Base-by-base conservation (phyloP, 768 basidiomycete species). In the Termitomyces sp. region DNA sequence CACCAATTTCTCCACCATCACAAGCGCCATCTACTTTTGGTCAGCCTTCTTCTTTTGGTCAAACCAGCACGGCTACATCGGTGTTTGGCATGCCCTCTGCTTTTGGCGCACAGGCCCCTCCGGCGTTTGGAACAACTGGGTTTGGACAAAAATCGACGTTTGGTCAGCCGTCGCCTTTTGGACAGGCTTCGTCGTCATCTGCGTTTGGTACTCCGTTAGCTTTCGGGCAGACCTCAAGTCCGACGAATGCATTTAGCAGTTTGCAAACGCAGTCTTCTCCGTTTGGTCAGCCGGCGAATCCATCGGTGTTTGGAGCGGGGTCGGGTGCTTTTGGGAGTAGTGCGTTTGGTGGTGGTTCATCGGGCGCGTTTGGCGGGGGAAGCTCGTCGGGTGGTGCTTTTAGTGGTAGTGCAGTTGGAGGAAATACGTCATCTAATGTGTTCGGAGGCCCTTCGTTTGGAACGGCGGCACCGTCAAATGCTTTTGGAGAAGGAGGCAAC, bases 51-150 rank as follows among this genome's bases (percentile, higher is more conserved):
- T 39, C 63, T 4, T 65, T 66, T 53, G 61, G 55, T 12, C 61
- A 60, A 50, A 49, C 61, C n/a, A 48, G 47, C 8, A 22, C 58
- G 7, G 27, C 41, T 8, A 41, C 68, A 16, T 66, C 74, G 41
- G 61, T 69, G 24, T 75, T 75, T 59, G 76, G 74, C 7, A 69
- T 70, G 57, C 51, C 71, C 12, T 61, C 66, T 20, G 22, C 57
- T 16, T 63, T 64, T 34, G 54, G 53, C 41, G 30, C 53, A 24
- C 61, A 60, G 33, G 53, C 36, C 18, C 48, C 59, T 12, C 53
- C 60, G n/a, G 60, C 69, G n/a, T 73, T 74, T 59, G 71, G 74
- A 6, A 54, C 52, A 9, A 18, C 53, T n/a, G 51, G 46, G 2
- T 61, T 61, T 36, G 57, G 53, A 3, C 59, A 57, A 31, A 39